Conservation (phyloP, 2,329 filamentous ascomycete species). For the Cadophora gregata region DNA sequence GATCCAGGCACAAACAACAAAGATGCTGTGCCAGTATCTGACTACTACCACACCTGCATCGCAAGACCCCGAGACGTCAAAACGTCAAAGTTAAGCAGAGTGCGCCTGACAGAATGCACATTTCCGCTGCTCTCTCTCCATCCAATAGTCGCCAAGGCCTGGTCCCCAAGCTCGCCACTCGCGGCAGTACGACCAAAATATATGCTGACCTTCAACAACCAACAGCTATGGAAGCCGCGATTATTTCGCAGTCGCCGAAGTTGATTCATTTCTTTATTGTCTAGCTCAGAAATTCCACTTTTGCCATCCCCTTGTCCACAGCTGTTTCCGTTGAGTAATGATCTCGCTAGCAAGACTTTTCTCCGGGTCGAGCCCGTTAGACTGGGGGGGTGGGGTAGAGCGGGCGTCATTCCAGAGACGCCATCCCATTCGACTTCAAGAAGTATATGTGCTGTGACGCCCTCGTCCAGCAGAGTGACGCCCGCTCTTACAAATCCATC, state of each 20-base stretch:
- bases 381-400: neutral
- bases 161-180: neutral
- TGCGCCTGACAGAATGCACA: slow-evolving; percentile 21
- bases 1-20: slow-evolving; percentile 5
- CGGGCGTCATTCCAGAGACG: slow-evolving; percentile 22
- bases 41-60: slow-evolving; percentile 20
- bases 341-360: slow-evolving; percentile 17
- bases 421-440: slow-evolving; percentile 5
- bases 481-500: slow-evolving; percentile 21
- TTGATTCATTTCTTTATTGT: neutral
- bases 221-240: neutral
- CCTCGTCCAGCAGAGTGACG: slow-evolving; percentile 19
- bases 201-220: neutral
- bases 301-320: slow-evolving; percentile 2
- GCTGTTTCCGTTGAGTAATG: slow-evolving; percentile 22
- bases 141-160: slow-evolving; percentile 10
- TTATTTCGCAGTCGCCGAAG: neutral
- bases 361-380: slow-evolving; percentile 15
- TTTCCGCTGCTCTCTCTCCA: slow-evolving; percentile 9
- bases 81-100: slow-evolving; percentile 2
- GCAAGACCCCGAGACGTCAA: slow-evolving; percentile 23
- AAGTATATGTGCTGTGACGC: slow-evolving; percentile 29
- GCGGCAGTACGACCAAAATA: neutral
- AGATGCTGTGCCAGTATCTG: neutral
- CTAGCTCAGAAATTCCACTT: slow-evolving; percentile 12